Conservation (phyloP, 768 basidiomycete genomes). For the Russula virescens region DNA sequence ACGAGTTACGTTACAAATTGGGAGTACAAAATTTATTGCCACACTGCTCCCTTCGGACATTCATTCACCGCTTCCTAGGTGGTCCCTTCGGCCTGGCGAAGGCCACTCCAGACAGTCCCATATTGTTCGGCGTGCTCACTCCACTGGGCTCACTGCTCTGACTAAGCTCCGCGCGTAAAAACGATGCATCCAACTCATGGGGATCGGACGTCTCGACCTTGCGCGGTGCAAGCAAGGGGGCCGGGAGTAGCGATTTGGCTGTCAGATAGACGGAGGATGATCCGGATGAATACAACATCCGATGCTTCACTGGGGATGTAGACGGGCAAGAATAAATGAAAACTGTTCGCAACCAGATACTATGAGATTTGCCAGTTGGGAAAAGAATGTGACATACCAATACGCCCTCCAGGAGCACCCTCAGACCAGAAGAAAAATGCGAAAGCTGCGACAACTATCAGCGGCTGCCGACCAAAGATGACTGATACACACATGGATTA, state of each 20-base stretch:
- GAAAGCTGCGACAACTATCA: conserved; percentile 36
- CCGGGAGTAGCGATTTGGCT: conserved; percentile 47
- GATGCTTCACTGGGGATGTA: conserved; percentile 69
- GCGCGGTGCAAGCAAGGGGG: conserved; percentile 41
- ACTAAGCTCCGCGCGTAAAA: conserved; percentile 54
- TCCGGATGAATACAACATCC: conserved; percentile 86
- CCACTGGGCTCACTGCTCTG: conserved; percentile 25
- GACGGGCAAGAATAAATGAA: conserved; percentile 93
- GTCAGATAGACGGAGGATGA: conserved; percentile 50
- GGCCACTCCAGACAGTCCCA: conserved; percentile 36
- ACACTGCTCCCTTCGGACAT: not conserved
- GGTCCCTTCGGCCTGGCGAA: conserved; percentile 74
- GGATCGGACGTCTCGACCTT: conserved; percentile 86
- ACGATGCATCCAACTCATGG: conserved; percentile 58
- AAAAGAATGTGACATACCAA: conserved; percentile 41
- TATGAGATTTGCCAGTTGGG: conserved; percentile 1
- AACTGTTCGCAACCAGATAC: conserved; percentile 38
- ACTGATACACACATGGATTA: conserved; percentile 46
- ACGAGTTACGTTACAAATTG: not conserved
- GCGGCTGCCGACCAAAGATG: conserved; percentile 18
- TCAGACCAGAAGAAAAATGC: conserved; percentile 65
- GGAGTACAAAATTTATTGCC: not conserved
- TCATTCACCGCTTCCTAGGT: conserved; percentile 40
- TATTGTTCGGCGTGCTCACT: conserved; percentile 23
- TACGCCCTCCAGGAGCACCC: conserved; percentile 45